Conservation (phyloP, 176 grass and related monocot species). For the Aegilops tauschii region DNA sequence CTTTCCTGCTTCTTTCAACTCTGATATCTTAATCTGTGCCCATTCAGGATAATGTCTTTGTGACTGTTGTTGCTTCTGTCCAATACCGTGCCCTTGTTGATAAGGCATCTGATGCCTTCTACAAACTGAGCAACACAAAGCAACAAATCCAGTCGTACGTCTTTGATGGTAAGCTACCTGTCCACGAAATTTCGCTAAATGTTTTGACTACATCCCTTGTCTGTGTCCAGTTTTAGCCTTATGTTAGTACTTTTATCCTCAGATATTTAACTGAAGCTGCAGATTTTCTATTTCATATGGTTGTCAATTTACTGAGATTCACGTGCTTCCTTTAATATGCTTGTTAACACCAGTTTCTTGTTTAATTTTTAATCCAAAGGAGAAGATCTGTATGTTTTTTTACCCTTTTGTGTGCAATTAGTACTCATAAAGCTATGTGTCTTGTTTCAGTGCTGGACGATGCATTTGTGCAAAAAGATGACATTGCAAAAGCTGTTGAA, state of each 20-base stretch:
- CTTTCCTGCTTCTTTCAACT: conserved; percentile 9
- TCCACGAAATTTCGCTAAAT: background rate
- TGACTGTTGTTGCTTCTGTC: conserved; percentile 83
- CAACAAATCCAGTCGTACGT: conserved; percentile 84
- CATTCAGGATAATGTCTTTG: conserved; percentile 86
- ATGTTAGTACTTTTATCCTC: background rate
- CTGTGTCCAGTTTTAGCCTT: background rate
- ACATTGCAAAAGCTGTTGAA: conserved; percentile 64
- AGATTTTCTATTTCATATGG: background rate
- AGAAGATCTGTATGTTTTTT: background rate
- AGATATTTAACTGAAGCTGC: background rate
- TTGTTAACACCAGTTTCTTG: background rate
- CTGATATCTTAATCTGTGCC: conserved; percentile 1
- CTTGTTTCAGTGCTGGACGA: conserved; percentile 52
- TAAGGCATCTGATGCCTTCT: conserved; percentile 77
- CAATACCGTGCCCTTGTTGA: conserved; percentile 75
- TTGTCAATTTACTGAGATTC: background rate
- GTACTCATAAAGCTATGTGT: background rate
- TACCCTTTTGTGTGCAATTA: background rate
- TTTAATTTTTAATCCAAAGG: background rate
- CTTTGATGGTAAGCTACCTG: conserved; percentile 61
- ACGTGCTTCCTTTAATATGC: background rate
- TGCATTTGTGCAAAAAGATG: conserved; percentile 66
- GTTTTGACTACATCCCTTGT: background rate
- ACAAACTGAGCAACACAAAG: conserved; percentile 70